phyloP scores from a whole-genome alignment of 2,329 filamentous ascomycete species.

The Geosmithia flava region DNA sequence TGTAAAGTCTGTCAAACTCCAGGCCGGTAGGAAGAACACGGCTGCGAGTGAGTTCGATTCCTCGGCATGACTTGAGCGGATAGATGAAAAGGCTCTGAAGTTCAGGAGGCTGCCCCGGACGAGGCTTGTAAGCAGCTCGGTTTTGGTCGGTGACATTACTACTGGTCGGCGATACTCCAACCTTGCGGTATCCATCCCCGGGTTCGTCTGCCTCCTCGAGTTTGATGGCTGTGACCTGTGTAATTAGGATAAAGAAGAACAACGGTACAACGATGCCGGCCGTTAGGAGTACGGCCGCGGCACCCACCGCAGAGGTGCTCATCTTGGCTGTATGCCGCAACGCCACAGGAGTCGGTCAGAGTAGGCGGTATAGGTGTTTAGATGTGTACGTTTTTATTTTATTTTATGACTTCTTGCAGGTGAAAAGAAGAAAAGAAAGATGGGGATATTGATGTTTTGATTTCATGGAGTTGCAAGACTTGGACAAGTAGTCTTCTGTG shows the following conservation, averaged over 20 bases:
- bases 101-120: background rate
- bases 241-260: background rate
- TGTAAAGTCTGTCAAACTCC: constrained; percentile 71
- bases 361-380: background rate
- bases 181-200: background rate
- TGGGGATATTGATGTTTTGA: background rate
- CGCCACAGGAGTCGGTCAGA: background rate
- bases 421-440: background rate
- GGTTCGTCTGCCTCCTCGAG: background rate
- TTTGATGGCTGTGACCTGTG: background rate
- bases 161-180: background rate
- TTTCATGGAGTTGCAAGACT: background rate
- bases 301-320: background rate
- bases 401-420: background rate
- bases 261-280: background rate
- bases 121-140: background rate
- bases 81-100: constrained; percentile 4
- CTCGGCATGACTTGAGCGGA: constrained; percentile 3
- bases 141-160: background rate
- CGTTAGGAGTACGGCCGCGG: background rate
- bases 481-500: background rate
- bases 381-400: background rate
- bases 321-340: background rate
- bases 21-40: constrained; percentile 58
- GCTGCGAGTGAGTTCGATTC: constrained; percentile 36